A percentile compares a stretch with the other conserved stretches of the same genome.
phyloP scores from a whole-genome alignment of 139 green algal genomes.

The Chlorella sorokiniana region DNA sequence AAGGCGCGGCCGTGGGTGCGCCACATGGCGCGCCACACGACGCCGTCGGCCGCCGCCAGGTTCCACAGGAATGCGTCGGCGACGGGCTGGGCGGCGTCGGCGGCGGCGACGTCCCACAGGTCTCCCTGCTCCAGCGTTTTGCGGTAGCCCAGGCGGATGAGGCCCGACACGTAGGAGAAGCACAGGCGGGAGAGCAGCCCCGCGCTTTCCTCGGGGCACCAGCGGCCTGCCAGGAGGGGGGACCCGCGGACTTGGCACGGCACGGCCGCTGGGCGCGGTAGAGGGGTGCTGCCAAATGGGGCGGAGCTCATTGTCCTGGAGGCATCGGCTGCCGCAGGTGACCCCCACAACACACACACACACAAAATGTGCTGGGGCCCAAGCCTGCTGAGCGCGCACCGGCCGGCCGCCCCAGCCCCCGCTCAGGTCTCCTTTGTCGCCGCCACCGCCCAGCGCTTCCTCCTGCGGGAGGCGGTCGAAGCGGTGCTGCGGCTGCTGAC shows the following conservation, averaged over 20 bases:
- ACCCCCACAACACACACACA: too few species aligned
- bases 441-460: not conserved
- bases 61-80: slow-evolving; percentile 51
- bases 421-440: not conserved
- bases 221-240: slow-evolving; percentile 2
- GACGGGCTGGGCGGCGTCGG: slow-evolving; percentile 60
- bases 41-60: slow-evolving; percentile 49
- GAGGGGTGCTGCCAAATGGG: too few species aligned
- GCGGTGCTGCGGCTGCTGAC: not conserved
- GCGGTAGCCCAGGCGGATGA: slow-evolving; percentile 62
- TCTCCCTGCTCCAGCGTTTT: slow-evolving; percentile 80
- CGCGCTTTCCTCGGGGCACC: slow-evolving; percentile 74
- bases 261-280: too few species aligned
- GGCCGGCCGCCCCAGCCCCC: not conserved
- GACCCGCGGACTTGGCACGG: not conserved
- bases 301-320: too few species aligned
- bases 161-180: slow-evolving; percentile 67
- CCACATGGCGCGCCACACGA: slow-evolving; percentile 50
- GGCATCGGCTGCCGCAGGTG: too few species aligned
- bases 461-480: slow-evolving; percentile 9
- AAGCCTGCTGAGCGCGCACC: too few species aligned
- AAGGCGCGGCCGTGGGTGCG: slow-evolving; percentile 37
- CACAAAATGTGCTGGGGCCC: too few species aligned
- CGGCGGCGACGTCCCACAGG: slow-evolving; percentile 72
- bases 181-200: slow-evolving; percentile 57